phyloP scores from a whole-genome alignment of 768 basidiomycete genomes.

The Austroboletus eburneus region DNA sequence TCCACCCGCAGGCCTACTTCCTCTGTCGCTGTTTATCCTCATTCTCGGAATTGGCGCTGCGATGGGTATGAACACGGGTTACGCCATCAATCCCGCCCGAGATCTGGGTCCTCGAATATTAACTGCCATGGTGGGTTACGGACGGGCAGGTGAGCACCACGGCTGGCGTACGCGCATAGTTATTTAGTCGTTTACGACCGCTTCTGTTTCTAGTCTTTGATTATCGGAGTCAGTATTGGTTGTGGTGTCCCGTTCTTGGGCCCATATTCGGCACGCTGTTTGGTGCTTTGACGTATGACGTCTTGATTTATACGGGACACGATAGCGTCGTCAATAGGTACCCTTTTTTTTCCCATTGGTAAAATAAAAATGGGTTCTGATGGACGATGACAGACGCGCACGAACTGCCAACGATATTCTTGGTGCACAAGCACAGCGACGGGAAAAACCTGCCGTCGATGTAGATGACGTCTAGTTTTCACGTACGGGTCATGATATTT shows the following conservation, averaged over 20 bases:
- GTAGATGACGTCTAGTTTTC: neutral
- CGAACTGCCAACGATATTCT: neutral
- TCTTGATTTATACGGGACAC: constrained; percentile 47
- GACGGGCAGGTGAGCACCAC: constrained; percentile 25
- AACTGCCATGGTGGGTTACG: constrained; percentile 65
- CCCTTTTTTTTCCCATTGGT: too few relatives aligned
- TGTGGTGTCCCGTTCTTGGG: constrained; percentile 59
- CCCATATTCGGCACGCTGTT: constrained; percentile 51
- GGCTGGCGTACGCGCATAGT: constrained; percentile 30
- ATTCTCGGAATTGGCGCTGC: constrained; percentile 51
- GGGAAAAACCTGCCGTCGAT: neutral
- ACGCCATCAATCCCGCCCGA: constrained; percentile 61
- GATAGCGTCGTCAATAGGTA: constrained; percentile 51
- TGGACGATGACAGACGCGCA: constrained; percentile 1
- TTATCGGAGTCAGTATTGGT: constrained; percentile 56
- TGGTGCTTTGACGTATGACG: constrained; percentile 54
- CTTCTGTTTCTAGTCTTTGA: constrained; percentile 10
- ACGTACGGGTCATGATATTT: too few relatives aligned
- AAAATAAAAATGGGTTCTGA: too few relatives aligned
- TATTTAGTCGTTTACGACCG: constrained; percentile 15
- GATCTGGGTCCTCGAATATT: constrained; percentile 61
- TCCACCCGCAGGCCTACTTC: constrained; percentile 47
- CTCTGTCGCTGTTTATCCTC: constrained; percentile 49
- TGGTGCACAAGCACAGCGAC: neutral
- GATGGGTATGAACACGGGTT: constrained; percentile 60